Percentiles rank a stretch among this genome's conserved stretches.
These are phyloP conservation scores for Herpotrichia juniperi DNA, from an alignment of 2,329 filamentous ascomycete genomes.

Conservation along the genomic window DNA sequence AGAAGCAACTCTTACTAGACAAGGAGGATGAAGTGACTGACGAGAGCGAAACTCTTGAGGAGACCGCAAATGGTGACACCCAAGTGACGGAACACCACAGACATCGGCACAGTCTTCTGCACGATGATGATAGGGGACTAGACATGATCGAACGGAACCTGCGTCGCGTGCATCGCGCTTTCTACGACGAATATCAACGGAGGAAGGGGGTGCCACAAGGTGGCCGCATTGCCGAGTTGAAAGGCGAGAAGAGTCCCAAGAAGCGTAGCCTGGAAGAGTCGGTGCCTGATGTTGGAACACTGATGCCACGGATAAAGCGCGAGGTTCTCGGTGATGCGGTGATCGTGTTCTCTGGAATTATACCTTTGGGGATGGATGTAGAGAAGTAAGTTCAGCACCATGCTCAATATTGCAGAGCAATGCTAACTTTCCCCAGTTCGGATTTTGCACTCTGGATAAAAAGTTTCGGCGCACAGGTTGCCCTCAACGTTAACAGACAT, in stretches of 20 bases:
- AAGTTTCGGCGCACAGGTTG: constrained; percentile 79
- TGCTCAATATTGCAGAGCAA: background rate
- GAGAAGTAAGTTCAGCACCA: constrained; percentile 56
- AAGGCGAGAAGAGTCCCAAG: constrained; percentile 56
- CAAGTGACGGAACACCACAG: constrained; percentile 43
- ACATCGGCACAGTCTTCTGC: constrained; percentile 76
- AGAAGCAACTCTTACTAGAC: constrained; percentile 90
- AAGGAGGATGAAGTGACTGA: constrained; percentile 73
- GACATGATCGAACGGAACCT: constrained; percentile 77
- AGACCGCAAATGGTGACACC: constrained; percentile 47
- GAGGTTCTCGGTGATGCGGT: constrained; percentile 75
- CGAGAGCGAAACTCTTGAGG: constrained; percentile 52
- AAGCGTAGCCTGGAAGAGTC: constrained; percentile 56
- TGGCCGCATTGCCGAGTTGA: constrained; percentile 58
- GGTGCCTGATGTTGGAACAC: constrained; percentile 82
- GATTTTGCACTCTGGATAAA: constrained; percentile 88
- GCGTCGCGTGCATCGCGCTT: constrained; percentile 74
- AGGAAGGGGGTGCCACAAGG: constrained; percentile 50
- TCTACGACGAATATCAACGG: constrained; percentile 82
- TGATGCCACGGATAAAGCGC: constrained; percentile 83
- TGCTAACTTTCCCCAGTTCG: constrained; percentile 54
- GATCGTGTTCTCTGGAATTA: constrained; percentile 88
- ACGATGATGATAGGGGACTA: constrained; percentile 87
- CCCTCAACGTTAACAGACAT: constrained; percentile 59
- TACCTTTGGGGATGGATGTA: constrained; percentile 81